Evolutionary conservation across 179 eudicot species (phyloP).

Genomic region (Patellifolia procumbens): DNA sequence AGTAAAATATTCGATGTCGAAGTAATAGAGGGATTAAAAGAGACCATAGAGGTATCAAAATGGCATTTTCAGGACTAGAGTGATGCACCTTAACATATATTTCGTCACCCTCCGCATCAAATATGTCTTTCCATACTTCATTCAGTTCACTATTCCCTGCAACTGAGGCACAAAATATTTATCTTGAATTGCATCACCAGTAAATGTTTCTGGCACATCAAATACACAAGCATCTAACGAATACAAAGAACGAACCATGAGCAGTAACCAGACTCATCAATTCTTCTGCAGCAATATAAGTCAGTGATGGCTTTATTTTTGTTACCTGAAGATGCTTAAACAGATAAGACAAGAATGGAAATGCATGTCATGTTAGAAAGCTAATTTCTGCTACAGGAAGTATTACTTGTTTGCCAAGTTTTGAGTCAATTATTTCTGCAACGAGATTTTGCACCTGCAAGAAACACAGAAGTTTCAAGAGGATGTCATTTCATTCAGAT

Average conservation of each 20-base stretch:
- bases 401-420: conserved; percentile 92
- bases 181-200: conserved; percentile 4
- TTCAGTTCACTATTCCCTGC: conserved; percentile 81
- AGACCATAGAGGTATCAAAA: neutral
- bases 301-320: conserved; percentile 75
- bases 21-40: neutral
- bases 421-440: conserved; percentile 91
- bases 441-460: conserved; percentile 91
- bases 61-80: neutral
- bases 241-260: conserved; percentile 59
- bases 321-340: conserved; percentile 51
- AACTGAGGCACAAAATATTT: conserved; percentile 49
- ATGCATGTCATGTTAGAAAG: conserved; percentile 6
- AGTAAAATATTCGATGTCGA: neutral
- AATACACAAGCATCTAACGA: neutral
- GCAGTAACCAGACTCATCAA: conserved; percentile 97
- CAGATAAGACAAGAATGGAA: conserved; percentile 15
- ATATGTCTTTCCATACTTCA: conserved; percentile 91
- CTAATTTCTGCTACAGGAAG: conserved; percentile 5
- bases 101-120: conserved; percentile 94
- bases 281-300: conserved; percentile 92
- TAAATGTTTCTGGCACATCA: conserved; percentile 12
- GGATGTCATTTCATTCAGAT: neutral
- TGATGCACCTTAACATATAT: conserved; percentile 79
- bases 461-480: conserved; percentile 1